These are phyloP conservation scores for Ambrosia artemisiifolia DNA, from an alignment of 129 eudicot species.

Conservation along the genomic window DNA sequence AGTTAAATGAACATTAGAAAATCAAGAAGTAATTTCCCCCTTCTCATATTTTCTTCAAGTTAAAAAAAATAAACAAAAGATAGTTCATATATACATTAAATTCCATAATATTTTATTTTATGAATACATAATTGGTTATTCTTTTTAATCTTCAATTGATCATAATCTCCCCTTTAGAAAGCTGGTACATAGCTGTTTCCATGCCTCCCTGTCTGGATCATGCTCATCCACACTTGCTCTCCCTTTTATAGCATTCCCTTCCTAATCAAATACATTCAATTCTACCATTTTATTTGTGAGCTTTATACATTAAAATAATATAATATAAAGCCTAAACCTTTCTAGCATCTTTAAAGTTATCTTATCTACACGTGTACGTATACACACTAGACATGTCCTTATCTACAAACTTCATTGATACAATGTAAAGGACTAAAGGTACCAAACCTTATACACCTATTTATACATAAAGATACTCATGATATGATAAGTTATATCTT, in stretches of 20 bases:
- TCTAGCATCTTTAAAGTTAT: neutral
- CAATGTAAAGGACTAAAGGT: neutral
- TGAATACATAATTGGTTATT: conserved; percentile 11
- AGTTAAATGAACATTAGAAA: too few species aligned
- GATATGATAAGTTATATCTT: neutral
- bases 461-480: neutral
- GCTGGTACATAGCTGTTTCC: conserved; percentile 73
- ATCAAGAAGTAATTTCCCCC: too few species aligned
- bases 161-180: conserved; percentile 82
- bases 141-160: conserved; percentile 1
- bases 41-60: neutral
- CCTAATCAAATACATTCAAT: conserved; percentile 1
- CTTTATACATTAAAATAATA: neutral
- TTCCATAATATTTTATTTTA: neutral
- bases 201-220: conserved; percentile 80
- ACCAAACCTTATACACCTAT: neutral
- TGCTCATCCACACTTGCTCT: conserved; percentile 43
- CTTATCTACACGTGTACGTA: conserved; percentile 8
- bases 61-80: neutral
- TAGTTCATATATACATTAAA: conserved; percentile 21
- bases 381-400: neutral
- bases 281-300: neutral
- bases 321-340: neutral
- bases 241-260: conserved; percentile 15
- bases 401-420: conserved; percentile 1